Conservation (phyloP, 768 basidiomycete species). For the Dioszegia hungarica region DNA sequence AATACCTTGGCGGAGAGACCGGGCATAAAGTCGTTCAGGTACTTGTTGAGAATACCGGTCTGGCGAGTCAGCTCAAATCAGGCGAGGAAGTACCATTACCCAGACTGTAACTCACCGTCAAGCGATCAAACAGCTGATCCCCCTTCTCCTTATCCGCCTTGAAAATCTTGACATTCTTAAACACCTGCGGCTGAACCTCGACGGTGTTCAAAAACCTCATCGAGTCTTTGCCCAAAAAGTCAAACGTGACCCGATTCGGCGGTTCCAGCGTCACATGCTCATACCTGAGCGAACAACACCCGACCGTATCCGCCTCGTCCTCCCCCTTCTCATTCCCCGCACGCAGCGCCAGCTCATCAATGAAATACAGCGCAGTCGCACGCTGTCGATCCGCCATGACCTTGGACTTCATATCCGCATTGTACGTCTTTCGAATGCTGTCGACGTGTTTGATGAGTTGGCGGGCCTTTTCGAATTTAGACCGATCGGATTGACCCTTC, state of each 20-base stretch:
- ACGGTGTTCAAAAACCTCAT: constrained; percentile 87
- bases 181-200: constrained; percentile 81
- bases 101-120: constrained; percentile 83
- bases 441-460: constrained; percentile 91
- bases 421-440: constrained; percentile 83
- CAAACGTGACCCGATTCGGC: constrained; percentile 83
- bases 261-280: constrained; percentile 91
- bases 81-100: too few species aligned
- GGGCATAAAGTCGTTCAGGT: constrained; percentile 88
- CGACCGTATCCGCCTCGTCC: constrained; percentile 98
- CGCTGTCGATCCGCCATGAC: constrained; percentile 92
- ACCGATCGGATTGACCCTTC: constrained; percentile 96
- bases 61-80: constrained; percentile 46
- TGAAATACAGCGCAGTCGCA: constrained; percentile 99
- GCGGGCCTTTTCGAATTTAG: constrained; percentile 96
- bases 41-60: constrained; percentile 84
- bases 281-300: constrained; percentile 94
- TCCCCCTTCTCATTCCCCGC: constrained; percentile 99
- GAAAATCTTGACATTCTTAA: constrained; percentile 97
- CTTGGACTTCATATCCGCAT: constrained; percentile 74
- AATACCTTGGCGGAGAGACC: constrained; percentile 98
- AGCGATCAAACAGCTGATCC: constrained; percentile 89
- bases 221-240: constrained; percentile 98
- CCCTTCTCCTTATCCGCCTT: constrained; percentile 79
- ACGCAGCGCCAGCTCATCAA: constrained; percentile 92